phyloP scores from a whole-genome alignment of 108 stramenopile species.

The Fistulifera pelliculosa region DNA sequence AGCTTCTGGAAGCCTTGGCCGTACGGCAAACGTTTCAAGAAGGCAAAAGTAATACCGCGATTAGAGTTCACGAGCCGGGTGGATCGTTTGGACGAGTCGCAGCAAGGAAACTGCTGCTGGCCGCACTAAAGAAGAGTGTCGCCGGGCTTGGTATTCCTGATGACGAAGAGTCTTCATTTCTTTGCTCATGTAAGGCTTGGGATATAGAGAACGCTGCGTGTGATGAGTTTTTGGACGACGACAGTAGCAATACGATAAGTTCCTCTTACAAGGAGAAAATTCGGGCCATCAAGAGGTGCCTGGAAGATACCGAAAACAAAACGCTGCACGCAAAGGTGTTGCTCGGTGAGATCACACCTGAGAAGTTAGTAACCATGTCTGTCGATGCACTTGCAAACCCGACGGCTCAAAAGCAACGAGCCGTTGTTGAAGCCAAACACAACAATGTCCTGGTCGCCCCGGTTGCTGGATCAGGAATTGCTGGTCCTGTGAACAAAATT shows the following conservation, averaged over 20 bases:
- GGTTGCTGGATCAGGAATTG: too few species aligned
- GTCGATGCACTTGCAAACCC: conserved; percentile 49
- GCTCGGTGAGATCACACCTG: conserved; percentile 29
- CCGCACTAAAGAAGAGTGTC: conserved; percentile 50
- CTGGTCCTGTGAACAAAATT: too few species aligned
- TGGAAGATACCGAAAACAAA: conserved; percentile 47
- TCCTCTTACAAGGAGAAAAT: conserved; percentile 47
- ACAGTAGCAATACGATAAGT: conserved; percentile 10
- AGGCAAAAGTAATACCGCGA: too few species aligned
- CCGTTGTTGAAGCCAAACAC: too few species aligned
- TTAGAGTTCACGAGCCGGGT: too few species aligned
- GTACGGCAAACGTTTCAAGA: too few species aligned
- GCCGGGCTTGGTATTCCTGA: conserved; percentile 36
- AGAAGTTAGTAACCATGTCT: conserved; percentile 46
- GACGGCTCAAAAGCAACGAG: not conserved
- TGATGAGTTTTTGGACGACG: conserved; percentile 15
- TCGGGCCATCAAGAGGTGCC: conserved; percentile 33
- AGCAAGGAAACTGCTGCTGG: conserved; percentile 21
- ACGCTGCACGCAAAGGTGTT: conserved; percentile 53
- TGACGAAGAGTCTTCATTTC: conserved; percentile 14
- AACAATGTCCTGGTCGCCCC: too few species aligned
- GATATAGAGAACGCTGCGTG: conserved; percentile 6
- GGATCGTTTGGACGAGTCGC: not conserved
- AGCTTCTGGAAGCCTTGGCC: too few species aligned
- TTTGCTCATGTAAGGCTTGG: not conserved